Conservation (phyloP, 129 eudicot species). For the Centella asiatica region DNA sequence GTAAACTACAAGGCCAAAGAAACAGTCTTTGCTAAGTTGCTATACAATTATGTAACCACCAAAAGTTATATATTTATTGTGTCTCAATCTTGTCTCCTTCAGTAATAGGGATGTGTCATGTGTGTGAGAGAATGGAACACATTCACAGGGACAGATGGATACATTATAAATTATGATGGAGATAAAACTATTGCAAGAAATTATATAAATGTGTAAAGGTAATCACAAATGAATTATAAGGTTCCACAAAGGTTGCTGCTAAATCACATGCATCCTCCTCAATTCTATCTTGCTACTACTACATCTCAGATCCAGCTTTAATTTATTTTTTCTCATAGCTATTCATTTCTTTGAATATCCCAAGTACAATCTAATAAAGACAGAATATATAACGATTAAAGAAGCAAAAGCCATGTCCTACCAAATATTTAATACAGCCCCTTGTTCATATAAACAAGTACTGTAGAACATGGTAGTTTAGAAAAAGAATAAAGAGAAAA, state of each 20-base stretch:
- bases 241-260: neutral
- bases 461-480: too few relatives aligned
- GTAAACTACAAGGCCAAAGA: neutral
- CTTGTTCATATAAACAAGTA: too few relatives aligned
- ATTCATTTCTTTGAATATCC: neutral
- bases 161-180: too few relatives aligned
- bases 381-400: too few relatives aligned
- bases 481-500: too few relatives aligned
- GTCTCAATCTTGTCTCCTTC: neutral
- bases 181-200: neutral
- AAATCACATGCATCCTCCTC: neutral
- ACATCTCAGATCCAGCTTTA: neutral
- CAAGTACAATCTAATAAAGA: too few relatives aligned
- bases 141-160: neutral
- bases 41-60: constrained; percentile 1
- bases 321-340: too few relatives aligned
- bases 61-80: constrained; percentile 2
- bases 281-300: constrained; percentile 2
- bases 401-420: too few relatives aligned
- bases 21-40: neutral
- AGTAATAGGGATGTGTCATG: too few relatives aligned
- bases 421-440: too few relatives aligned
- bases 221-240: neutral
- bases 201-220: neutral
- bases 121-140: too few relatives aligned